phyloP scores from a whole-genome alignment of 192 early-diverging fungal genomes.

The Coemansia aciculifera region DNA sequence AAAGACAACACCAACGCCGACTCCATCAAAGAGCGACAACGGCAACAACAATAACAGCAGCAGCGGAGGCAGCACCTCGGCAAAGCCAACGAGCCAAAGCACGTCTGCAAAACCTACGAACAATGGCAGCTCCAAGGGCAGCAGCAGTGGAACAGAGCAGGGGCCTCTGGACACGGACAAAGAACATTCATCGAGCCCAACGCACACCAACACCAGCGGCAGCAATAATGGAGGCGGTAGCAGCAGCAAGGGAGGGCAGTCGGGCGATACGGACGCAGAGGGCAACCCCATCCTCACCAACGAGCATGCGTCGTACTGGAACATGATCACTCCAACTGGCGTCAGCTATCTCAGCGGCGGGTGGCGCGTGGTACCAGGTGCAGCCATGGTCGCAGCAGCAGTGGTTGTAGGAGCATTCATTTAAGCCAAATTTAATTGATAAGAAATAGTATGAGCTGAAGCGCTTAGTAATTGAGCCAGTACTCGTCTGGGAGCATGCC shows the following conservation, averaged over 20 bases:
- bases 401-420: conserved; percentile 22
- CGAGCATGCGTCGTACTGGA: conserved; percentile 38
- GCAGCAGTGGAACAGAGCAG: conserved; percentile 17
- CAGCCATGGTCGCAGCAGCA: conserved; percentile 3
- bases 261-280: conserved; percentile 30
- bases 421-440: conserved; percentile 14
- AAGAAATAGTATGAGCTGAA: neutral
- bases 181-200: neutral
- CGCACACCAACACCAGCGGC: conserved; percentile 8
- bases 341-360: conserved; percentile 47
- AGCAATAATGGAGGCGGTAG: conserved; percentile 3
- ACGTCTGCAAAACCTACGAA: conserved; percentile 19
- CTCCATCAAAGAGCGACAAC: neutral
- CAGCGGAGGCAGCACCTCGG: neutral
- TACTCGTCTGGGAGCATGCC: conserved; percentile 65
- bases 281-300: conserved; percentile 51
- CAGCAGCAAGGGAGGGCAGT: conserved; percentile 11
- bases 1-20: neutral
- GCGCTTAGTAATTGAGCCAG: conserved; percentile 69
- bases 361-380: neutral
- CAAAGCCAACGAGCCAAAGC: conserved; percentile 13
- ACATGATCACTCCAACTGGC: conserved; percentile 43
- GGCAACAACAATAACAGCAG: neutral
- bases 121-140: conserved; percentile 24
- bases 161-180: conserved; percentile 25